These are phyloP conservation scores for Leishmania guyanensis DNA, from an alignment of 208 protist species.

Conservation along the genomic window DNA sequence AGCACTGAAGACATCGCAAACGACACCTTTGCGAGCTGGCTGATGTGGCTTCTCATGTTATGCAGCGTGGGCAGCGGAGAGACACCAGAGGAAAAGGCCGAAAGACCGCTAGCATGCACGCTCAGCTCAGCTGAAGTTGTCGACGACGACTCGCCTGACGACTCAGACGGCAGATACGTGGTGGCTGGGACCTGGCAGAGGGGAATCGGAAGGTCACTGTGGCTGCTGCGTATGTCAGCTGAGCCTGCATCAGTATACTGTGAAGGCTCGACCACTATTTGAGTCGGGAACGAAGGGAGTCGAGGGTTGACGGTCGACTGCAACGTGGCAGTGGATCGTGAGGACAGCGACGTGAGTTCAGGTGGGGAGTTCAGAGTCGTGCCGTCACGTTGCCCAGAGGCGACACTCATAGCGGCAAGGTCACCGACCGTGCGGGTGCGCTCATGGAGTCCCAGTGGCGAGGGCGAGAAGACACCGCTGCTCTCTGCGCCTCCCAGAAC, in stretches of 20 bases:
- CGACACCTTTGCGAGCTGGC: not conserved
- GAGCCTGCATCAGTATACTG: not conserved
- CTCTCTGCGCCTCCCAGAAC: not conserved
- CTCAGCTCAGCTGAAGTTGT: not conserved
- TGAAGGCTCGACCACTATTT: not conserved
- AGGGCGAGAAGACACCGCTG: not conserved
- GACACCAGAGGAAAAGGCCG: not conserved
- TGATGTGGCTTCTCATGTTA: not conserved
- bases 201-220: not conserved
- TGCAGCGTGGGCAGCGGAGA: constrained; percentile 4
- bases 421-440: constrained; percentile 22
- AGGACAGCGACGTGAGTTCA: not conserved
- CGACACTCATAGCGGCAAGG: constrained; percentile 2
- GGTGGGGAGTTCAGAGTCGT: not conserved
- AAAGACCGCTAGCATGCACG: not conserved
- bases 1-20: constrained; percentile 14
- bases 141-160: not conserved
- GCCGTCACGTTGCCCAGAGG: not conserved
- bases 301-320: not conserved
- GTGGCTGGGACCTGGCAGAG: not conserved
- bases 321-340: too few species aligned
- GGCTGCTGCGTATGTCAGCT: not conserved
- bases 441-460: not conserved
- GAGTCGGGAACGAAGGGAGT: not conserved
- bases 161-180: not conserved